Base-by-base conservation (phyloP, 176 grass and related monocot genomes). In the Pontederia paniculata region DNA sequence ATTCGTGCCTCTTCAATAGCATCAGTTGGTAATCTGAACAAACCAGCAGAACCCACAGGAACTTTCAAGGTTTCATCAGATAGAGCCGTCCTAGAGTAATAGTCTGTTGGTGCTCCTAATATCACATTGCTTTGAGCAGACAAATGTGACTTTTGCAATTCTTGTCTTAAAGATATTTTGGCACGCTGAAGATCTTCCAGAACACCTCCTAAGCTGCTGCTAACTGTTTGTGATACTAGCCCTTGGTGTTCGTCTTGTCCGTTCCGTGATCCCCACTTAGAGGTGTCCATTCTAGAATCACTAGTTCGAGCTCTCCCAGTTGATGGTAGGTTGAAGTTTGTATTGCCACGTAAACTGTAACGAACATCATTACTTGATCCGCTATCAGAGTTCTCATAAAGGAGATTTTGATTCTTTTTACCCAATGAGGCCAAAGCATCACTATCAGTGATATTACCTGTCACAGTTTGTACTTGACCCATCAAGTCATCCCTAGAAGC, bases 11-110 rank as follows among this genome's bases (percentile, higher is more conserved):
- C 49, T 1, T 71, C 64, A 63, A 81, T 88, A 17, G 77, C 72
- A 53, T 90, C 83, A 0, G 75, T 84, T 17, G 83, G 86, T 70
- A 97, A 46, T 67, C 91, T 82, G 56, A 97, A 97, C 21, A 97
- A 20, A 60, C 77, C 59, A 12, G 71, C 52, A 41, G 80, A 79
- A 42, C 80, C 9, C 18, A 63, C 23, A 1, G 93, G 86, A 62
- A 81, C 57, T 45, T 75, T 97, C 46, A 71, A 22, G 57, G 48
- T 55, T 48, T 59, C 67, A 58, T 9, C 21, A 18, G 56, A 20
- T 42, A 48, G 48, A 23, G 21, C 62, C 69, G 45, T 60, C 67
- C 2, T 12, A 55, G 47, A 67, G 58, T 62, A 57, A 19, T n/a
- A 10, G 52, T 70, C 56, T 42, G 58, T 65, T 18, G 65, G 68